Base-by-base conservation (phyloP, 495 filamentous ascomycete species). In the Bacidia rubella region DNA sequence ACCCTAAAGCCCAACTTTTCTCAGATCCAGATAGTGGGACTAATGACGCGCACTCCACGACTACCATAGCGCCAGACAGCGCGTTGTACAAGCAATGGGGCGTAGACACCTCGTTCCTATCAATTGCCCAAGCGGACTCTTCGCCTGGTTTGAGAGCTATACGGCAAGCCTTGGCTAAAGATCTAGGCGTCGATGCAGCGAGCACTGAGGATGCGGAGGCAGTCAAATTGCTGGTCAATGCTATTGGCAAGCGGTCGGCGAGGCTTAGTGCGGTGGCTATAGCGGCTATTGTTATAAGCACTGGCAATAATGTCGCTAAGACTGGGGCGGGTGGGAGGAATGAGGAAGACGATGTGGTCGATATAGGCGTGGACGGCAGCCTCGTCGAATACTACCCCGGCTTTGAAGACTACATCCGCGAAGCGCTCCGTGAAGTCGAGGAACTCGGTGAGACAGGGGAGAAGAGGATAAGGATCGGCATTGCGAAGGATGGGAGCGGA, bases 251-350 rank as follows among this genome's bases (percentile, higher is more conserved):
- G 61, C 88, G 92, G 44, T 85, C 89, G 9, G 92, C 90, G 1
- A 80, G 92, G n/a, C 75, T 97, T 21, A 77, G 85, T 21, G 92
- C 88, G 11, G 82, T 95, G 5, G 85, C 90, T 2, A 76, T 98
- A 56, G 88, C 75, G 1, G 89, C 86, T 11, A 79, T 95, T 45
- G 73, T 95, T 42, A 69, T 94, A 19, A 72, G 83, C 54, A 85
- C 85, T 17, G 81, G 77, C 42, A 79, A 81, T 60, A 55, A 70
- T 19, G 54, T 61, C 1, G 62, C 54, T 15, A 57, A 51, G 21
- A 12, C 48, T 48, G 29, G 60, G 40, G 35, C 35, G 54, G n/a
- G n/a, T n/a, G n/a, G n/a, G n/a, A n/a, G n/a, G n/a, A 49, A 42
- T 41, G 44, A 26, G 11, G 61, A 63, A 22, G 63, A 66, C 9